These are phyloP conservation scores for Leucosporidium scottii DNA, from an alignment of 768 basidiomycete genomes.

Conservation along the genomic window DNA sequence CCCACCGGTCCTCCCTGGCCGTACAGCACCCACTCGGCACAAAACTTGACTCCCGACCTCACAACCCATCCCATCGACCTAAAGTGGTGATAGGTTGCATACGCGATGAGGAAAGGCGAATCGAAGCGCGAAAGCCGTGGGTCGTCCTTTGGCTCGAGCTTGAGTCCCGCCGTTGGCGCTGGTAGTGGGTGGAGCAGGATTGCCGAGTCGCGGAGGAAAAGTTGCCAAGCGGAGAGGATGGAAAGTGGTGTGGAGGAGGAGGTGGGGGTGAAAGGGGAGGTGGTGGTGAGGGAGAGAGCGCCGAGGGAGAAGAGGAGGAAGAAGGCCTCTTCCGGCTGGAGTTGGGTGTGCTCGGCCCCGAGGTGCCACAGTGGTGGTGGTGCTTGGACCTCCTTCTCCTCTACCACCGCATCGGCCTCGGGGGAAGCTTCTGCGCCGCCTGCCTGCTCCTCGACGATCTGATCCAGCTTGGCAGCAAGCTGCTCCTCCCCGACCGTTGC, in stretches of 20 bases:
- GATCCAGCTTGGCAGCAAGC: constrained; percentile 3
- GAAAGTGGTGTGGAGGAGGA: not conserved
- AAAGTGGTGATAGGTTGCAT: constrained; percentile 87
- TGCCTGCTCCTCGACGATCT: constrained; percentile 7
- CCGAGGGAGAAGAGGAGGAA: constrained; percentile 37
- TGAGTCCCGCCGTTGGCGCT: not conserved
- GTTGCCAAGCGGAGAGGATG: constrained; percentile 18
- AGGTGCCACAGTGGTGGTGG: constrained; percentile 27
- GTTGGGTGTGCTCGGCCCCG: constrained; percentile 37
- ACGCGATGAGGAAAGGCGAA: constrained; percentile 74
- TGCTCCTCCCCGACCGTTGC: not conserved
- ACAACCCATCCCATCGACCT: constrained; percentile 95
- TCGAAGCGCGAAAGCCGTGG: constrained; percentile 25
- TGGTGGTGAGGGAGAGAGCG: constrained; percentile 13
- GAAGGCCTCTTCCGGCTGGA: constrained; percentile 40
- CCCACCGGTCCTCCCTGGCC: constrained; percentile 75
- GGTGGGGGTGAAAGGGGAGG: constrained; percentile 1
- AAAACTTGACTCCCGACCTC: constrained; percentile 93
- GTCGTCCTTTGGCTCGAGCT: not conserved
- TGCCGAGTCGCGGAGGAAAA: constrained; percentile 15
- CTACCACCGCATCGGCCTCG: not conserved
- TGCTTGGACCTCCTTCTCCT: constrained; percentile 12
- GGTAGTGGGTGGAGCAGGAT: not conserved
- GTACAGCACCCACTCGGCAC: constrained; percentile 88
- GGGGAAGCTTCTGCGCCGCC: not conserved